Evolutionary conservation across 768 basidiomycete genomes (phyloP).

Genomic region (Lactarius akahatsu): DNA sequence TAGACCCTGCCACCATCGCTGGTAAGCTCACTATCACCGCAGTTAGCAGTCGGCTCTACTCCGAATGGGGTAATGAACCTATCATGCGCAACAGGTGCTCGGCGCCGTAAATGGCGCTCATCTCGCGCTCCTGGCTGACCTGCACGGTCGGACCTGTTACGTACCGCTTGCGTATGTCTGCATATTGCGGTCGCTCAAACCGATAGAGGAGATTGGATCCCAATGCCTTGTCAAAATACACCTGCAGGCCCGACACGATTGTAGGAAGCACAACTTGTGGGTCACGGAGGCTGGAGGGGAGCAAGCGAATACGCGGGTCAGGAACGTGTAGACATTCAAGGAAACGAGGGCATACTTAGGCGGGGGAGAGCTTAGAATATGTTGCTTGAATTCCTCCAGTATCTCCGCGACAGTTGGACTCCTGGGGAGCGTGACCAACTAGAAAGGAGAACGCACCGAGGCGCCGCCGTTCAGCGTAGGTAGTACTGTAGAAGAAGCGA

Average conservation of each 20-base stretch:
- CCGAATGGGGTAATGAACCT: constrained; percentile 52
- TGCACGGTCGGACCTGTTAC: constrained; percentile 71
- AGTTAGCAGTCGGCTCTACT: neutral
- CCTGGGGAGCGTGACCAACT: constrained; percentile 86
- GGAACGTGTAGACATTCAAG: neutral
- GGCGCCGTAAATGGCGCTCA: constrained; percentile 90
- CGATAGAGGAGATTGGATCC: constrained; percentile 91
- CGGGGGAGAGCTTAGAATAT: constrained; percentile 51
- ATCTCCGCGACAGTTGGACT: constrained; percentile 75
- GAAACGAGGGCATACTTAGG: constrained; percentile 41
- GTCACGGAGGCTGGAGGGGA: constrained; percentile 55
- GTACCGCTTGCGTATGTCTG: constrained; percentile 68
- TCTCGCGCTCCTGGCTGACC: constrained; percentile 71
- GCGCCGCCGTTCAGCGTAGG: neutral
- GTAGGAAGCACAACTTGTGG: constrained; percentile 72
- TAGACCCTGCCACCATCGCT: constrained; percentile 82
- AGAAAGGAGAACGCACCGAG: neutral
- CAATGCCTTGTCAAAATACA: constrained; percentile 92
- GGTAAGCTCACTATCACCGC: constrained; percentile 75
- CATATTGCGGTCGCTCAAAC: constrained; percentile 93
- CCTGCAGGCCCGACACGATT: constrained; percentile 77
- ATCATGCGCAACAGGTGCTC: constrained; percentile 92
- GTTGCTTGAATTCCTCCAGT: constrained; percentile 71
- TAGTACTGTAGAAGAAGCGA: neutral
- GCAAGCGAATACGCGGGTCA: neutral